Conservation (phyloP, 495 filamentous ascomycete species). For the Pseudotulostoma volvatum region DNA sequence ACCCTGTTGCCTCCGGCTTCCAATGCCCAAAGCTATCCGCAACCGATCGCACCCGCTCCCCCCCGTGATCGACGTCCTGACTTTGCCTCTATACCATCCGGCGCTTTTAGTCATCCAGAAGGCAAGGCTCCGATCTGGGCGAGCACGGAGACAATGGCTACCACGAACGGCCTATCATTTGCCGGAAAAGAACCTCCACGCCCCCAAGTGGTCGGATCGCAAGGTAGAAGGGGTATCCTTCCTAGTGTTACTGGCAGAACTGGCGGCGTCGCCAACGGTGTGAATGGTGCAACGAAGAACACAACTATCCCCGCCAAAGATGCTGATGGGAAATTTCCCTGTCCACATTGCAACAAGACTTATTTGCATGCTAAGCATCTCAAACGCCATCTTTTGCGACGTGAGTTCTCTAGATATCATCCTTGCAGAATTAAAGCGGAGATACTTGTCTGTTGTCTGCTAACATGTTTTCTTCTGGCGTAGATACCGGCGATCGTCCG, state of each 20-base stretch:
- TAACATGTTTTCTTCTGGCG: constrained; percentile 5
- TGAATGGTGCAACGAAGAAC: constrained; percentile 47
- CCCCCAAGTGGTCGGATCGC: constrained; percentile 82
- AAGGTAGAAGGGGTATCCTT: constrained; percentile 74
- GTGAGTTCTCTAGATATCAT: constrained; percentile 41
- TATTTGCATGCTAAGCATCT: constrained; percentile 96
- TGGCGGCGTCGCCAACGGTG: constrained; percentile 45
- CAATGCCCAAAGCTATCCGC: constrained; percentile 47
- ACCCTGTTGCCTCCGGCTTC: constrained; percentile 50
- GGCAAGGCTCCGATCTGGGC: constrained; percentile 26
- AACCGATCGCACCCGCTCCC: constrained; percentile 56
- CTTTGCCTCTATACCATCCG: constrained; percentile 44
- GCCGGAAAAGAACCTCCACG: constrained; percentile 41
- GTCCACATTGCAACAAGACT: constrained; percentile 91
- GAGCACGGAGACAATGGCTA: constrained; percentile 21
- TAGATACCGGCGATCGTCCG: constrained; percentile 89
- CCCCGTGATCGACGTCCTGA: constrained; percentile 38
- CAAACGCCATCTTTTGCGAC: constrained; percentile 85
- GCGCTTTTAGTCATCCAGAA: constrained; percentile 36
- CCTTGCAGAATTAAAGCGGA: not conserved
- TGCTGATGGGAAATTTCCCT: constrained; percentile 91
- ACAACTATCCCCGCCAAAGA: constrained; percentile 79
- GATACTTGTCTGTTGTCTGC: not conserved
- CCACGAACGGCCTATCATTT: constrained; percentile 25
- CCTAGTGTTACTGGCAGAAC: constrained; percentile 75